A percentile compares a stretch with the other conserved stretches of the same genome.
Evolutionary conservation across 2,329 filamentous ascomycete genomes (phyloP).

Genomic region (Trichophyton simii): DNA sequence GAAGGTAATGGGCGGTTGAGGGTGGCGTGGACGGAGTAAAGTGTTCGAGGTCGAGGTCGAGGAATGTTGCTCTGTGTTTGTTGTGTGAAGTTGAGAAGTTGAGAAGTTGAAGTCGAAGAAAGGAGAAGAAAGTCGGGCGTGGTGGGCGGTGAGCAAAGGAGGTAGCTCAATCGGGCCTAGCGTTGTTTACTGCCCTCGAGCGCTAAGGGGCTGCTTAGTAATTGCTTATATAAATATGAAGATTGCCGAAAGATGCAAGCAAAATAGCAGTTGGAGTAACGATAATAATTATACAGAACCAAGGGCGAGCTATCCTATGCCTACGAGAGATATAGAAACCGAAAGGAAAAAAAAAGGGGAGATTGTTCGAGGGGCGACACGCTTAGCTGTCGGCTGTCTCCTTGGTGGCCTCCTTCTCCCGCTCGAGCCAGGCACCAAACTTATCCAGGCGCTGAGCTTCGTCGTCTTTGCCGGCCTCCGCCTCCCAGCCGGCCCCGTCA

Average conservation of each 20-base stretch:
- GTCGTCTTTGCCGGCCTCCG: conserved; percentile 32
- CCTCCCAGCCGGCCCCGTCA: conserved; percentile 32
- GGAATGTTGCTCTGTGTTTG: conserved; percentile 9
- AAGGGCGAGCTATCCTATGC: neutral
- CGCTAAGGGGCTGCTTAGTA: neutral
- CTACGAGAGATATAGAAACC: neutral
- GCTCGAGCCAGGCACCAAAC: conserved; percentile 37
- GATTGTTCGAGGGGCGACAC: neutral
- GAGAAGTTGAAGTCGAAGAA: conserved; percentile 8
- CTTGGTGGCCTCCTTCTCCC: conserved; percentile 3
- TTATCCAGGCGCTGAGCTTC: conserved; percentile 34
- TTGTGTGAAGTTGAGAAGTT: conserved; percentile 12
- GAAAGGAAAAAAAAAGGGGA: neutral
- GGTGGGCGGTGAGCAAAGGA: conserved; percentile 21
- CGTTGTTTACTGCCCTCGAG: neutral
- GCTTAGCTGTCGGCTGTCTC: neutral
- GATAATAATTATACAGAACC: neutral
- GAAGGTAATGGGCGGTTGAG: conserved; percentile 8
- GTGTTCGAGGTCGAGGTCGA: conserved; percentile 2
- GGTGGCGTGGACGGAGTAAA: conserved; percentile 10
- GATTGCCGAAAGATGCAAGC: neutral
- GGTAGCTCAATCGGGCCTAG: neutral
- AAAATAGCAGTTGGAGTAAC: neutral
- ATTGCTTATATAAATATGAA: neutral
- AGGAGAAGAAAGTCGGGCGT: conserved; percentile 14